A percentile compares a stretch with the other conserved stretches of the same genome.
phyloP scores from a whole-genome alignment of 768 basidiomycete species.

The Daedaleopsis nitida region DNA sequence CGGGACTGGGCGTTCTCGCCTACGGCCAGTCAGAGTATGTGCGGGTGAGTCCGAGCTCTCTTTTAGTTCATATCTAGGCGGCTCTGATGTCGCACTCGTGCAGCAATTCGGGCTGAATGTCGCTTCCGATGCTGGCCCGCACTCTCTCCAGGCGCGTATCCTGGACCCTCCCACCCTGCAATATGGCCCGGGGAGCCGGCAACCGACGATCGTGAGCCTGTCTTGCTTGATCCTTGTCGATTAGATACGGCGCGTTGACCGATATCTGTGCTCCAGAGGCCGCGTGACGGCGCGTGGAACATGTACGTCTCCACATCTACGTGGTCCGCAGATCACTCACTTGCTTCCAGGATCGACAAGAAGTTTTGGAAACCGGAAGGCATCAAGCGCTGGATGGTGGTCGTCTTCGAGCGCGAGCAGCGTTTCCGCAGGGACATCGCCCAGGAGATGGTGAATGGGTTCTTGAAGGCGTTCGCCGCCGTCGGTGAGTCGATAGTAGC shows the following conservation, averaged over 20 bases:
- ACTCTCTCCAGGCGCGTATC: slow-evolving; percentile 62
- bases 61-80: background rate
- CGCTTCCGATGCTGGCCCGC: slow-evolving; percentile 45
- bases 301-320: slow-evolving; percentile 46
- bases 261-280: slow-evolving; percentile 40
- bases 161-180: slow-evolving; percentile 64
- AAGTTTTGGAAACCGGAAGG: slow-evolving; percentile 58
- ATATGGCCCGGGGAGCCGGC: slow-evolving; percentile 61
- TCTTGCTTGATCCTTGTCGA: slow-evolving; percentile 11
- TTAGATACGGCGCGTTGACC: background rate
- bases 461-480: slow-evolving; percentile 49
- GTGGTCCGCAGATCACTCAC: background rate
- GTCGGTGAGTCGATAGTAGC: slow-evolving; percentile 53
- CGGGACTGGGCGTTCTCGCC: slow-evolving; percentile 53
- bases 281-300: slow-evolving; percentile 76
- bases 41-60: slow-evolving; percentile 23
- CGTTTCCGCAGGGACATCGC: slow-evolving; percentile 56
- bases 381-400: slow-evolving; percentile 62
- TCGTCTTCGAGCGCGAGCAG: slow-evolving; percentile 63
- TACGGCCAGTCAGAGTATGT: slow-evolving; percentile 54
- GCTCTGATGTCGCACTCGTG: background rate
- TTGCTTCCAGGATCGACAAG: slow-evolving; percentile 63
- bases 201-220: slow-evolving; percentile 56
- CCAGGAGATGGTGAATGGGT: slow-evolving; percentile 54
- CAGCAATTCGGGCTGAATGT: slow-evolving; percentile 71